These are phyloP conservation scores for Auricularia sp. DNA, from an alignment of 768 basidiomycete species.

Conservation along the genomic window DNA sequence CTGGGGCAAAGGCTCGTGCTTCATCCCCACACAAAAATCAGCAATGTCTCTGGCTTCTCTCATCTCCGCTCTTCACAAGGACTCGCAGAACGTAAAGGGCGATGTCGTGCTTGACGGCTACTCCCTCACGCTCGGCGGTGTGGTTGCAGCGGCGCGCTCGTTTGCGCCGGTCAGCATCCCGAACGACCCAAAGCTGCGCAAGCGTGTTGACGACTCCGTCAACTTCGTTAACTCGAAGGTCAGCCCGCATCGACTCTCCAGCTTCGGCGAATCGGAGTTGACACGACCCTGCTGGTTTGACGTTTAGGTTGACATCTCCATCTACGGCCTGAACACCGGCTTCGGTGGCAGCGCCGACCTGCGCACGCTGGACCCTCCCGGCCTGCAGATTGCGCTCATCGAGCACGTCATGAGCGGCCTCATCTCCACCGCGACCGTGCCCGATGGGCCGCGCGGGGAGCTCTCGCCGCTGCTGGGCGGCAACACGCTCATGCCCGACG, in stretches of 20 bases:
- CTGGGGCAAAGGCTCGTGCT: no score
- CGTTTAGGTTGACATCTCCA: slow-evolving; percentile 51
- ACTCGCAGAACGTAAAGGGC: background rate
- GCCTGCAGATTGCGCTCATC: background rate
- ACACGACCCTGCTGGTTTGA: background rate
- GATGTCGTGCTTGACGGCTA: slow-evolving; percentile 56
- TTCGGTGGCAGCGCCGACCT: slow-evolving; percentile 67
- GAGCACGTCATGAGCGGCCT: background rate
- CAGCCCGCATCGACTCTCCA: no score
- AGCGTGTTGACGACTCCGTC: background rate
- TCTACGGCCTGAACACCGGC: slow-evolving; percentile 81
- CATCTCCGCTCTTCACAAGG: background rate
- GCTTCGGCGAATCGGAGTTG: background rate
- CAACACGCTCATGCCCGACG: slow-evolving; percentile 53
- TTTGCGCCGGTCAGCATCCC: slow-evolving; percentile 20
- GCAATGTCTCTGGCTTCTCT: background rate
- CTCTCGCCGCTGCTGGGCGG: slow-evolving; percentile 28
- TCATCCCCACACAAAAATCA: no score
- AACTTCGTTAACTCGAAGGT: background rate
- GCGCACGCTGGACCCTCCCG: slow-evolving; percentile 7
- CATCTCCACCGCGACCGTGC: background rate
- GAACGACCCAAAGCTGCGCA: background rate
- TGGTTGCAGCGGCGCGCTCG: slow-evolving; percentile 64
- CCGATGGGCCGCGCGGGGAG: slow-evolving; percentile 79
- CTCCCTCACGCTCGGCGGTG: slow-evolving; percentile 61